Percentiles rank a stretch among this genome's conserved stretches.
Evolutionary conservation across 495 filamentous ascomycete species (phyloP).

Genomic region (Copromyces sp.): DNA sequence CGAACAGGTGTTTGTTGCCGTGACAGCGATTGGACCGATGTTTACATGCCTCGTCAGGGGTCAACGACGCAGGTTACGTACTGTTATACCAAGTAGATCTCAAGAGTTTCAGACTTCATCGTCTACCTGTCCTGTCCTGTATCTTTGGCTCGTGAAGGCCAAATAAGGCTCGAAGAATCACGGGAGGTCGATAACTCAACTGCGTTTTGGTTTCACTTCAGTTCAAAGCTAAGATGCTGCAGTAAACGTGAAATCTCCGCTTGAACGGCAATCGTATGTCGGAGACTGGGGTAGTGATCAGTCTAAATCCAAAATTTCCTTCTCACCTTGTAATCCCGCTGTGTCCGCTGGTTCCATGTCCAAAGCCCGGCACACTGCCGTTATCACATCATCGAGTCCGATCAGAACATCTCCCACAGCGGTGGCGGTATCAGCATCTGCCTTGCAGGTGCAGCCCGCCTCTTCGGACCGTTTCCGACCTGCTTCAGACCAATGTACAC

Average conservation of each 20-base stretch:
- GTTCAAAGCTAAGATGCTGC: background rate
- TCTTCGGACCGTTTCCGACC: constrained; percentile 18
- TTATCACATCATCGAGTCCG: background rate
- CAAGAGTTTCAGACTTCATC: background rate
- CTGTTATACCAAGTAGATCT: background rate
- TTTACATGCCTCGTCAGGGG: background rate
- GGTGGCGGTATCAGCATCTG: constrained; percentile 16
- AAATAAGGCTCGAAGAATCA: background rate
- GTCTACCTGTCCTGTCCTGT: background rate
- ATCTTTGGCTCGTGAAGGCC: background rate
- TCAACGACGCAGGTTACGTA: background rate
- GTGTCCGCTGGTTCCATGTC: background rate
- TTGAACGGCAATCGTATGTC: background rate
- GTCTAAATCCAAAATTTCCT: background rate
- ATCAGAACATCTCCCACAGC: constrained; percentile 25
- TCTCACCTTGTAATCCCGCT: background rate
- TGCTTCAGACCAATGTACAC: constrained; percentile 77
- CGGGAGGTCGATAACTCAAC: background rate
- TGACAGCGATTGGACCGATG: background rate
- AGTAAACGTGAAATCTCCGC: background rate
- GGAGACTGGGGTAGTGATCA: background rate
- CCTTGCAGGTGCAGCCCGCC: background rate
- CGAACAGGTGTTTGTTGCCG: background rate
- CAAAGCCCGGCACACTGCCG: background rate
- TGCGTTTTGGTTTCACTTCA: background rate